Evolutionary conservation across 805 yeast species (phyloP).

Genomic region (Zygosaccharomyces lentus): DNA sequence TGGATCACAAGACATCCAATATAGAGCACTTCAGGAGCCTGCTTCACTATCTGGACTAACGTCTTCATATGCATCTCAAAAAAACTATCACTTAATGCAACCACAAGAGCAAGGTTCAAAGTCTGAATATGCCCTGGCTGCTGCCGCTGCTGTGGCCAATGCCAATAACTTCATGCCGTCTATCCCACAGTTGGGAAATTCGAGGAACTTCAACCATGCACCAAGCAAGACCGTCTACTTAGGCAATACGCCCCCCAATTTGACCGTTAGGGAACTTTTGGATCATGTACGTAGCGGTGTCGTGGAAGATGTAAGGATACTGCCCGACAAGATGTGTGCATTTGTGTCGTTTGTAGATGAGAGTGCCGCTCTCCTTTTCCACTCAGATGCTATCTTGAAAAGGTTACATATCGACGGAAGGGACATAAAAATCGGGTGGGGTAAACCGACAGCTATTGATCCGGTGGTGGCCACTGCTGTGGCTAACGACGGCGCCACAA

Average conservation of each 20-base stretch:
- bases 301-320: constrained; percentile 69
- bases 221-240: constrained; percentile 85
- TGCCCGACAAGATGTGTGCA: constrained; percentile 87
- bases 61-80: constrained; percentile 13
- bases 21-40: constrained; percentile 10
- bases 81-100: constrained; percentile 1
- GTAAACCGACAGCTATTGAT: constrained; percentile 68
- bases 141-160: constrained; percentile 26
- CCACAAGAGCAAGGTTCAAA: constrained; percentile 1
- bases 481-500: constrained; percentile 81
- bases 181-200: constrained; percentile 21
- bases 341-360: constrained; percentile 86
- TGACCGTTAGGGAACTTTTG: constrained; percentile 74
- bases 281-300: constrained; percentile 91
- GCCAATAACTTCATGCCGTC: constrained; percentile 19
- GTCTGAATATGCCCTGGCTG: constrained; percentile 9
- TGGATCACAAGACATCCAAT: not conserved
- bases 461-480: constrained; percentile 74
- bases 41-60: constrained; percentile 17
- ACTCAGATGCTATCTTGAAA: constrained; percentile 86
- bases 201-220: constrained; percentile 40
- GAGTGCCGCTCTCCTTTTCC: constrained; percentile 83
- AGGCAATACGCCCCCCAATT: constrained; percentile 81
- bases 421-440: constrained; percentile 91
- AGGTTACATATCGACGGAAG: constrained; percentile 74